These are phyloP conservation scores for Elsinoe fawcettii DNA, from an alignment of 2,329 filamentous ascomycete genomes.

Conservation along the genomic window DNA sequence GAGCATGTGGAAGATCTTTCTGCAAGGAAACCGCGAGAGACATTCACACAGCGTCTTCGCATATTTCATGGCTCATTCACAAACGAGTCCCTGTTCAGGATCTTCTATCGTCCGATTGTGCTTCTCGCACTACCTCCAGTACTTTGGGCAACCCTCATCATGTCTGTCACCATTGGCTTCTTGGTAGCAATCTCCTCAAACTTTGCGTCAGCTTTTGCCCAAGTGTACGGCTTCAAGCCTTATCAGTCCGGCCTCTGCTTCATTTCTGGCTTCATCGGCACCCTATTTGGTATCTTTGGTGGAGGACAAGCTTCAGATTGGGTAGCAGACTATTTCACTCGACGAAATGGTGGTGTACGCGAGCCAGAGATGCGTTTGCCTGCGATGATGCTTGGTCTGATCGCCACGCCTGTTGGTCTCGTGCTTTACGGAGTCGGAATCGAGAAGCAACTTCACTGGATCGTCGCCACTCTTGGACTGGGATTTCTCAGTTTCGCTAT, in stretches of 20 bases:
- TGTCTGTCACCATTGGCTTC: constrained; percentile 50
- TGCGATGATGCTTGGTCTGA: constrained; percentile 25
- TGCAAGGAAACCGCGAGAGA: constrained; percentile 33
- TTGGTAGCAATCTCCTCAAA: constrained; percentile 33
- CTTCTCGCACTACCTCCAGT: constrained; percentile 44
- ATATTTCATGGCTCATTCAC: constrained; percentile 42
- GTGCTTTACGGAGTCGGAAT: constrained; percentile 30
- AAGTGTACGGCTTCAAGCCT: constrained; percentile 25
- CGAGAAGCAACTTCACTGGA: constrained; percentile 37
- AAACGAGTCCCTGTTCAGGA: constrained; percentile 40
- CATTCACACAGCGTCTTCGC: constrained; percentile 42
- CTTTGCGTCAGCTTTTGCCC: constrained; percentile 25
- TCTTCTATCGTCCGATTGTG: constrained; percentile 44
- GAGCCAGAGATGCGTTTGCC: constrained; percentile 32
- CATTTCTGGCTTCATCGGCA: constrained; percentile 42
- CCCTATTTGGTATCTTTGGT: constrained; percentile 42
- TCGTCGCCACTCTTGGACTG: constrained; percentile 48
- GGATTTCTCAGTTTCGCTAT: constrained; percentile 51
- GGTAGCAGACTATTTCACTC: constrained; percentile 27
- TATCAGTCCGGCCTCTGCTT: constrained; percentile 45
- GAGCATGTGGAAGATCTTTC: not conserved
- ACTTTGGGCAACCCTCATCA: constrained; percentile 48
- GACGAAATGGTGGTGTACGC: constrained; percentile 25
- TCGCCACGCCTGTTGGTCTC: constrained; percentile 26
- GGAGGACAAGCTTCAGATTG: constrained; percentile 38